A percentile compares a stretch with the other conserved stretches of the same genome.
phyloP scores from a whole-genome alignment of 2,329 filamentous ascomycete genomes.

The Hawksworthiomyces lignivorus region DNA sequence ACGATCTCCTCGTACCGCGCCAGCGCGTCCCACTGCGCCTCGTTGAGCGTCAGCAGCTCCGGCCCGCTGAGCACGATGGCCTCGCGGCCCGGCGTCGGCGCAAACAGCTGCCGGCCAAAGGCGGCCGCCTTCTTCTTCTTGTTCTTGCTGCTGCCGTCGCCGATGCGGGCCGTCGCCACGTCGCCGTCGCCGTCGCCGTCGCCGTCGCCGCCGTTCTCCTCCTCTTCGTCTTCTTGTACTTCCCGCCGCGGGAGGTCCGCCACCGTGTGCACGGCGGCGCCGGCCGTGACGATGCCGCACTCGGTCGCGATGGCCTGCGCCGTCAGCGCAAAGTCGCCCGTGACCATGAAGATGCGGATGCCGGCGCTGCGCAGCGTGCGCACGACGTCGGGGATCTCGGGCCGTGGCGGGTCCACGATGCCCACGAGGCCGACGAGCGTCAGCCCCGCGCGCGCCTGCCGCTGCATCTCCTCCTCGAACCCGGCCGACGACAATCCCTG shows the following conservation, averaged over 20 bases:
- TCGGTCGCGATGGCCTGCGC: slow-evolving; percentile 65
- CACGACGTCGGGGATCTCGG: slow-evolving; percentile 62
- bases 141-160: too few species aligned
- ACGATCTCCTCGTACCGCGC: slow-evolving; percentile 62
- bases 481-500: slow-evolving; percentile 35
- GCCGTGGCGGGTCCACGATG: slow-evolving; percentile 69
- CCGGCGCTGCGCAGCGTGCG: slow-evolving; percentile 60
- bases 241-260: slow-evolving; percentile 30
- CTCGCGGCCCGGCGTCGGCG: slow-evolving; percentile 20
- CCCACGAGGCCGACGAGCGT: slow-evolving; percentile 67
- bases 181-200: slow-evolving; percentile 19
- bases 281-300: slow-evolving; percentile 58
- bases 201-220: slow-evolving; percentile 9
- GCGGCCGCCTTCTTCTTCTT: too few species aligned
- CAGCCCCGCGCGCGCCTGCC: slow-evolving; percentile 48
- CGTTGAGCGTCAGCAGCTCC: slow-evolving; percentile 58
- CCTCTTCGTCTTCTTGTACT: too few species aligned
- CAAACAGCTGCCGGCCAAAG: slow-evolving; percentile 5
- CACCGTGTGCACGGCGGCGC: slow-evolving; percentile 43
- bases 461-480: slow-evolving; percentile 50
- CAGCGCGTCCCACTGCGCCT: slow-evolving; percentile 61
- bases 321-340: slow-evolving; percentile 69
- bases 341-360: slow-evolving; percentile 76
- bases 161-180: slow-evolving; percentile 10
- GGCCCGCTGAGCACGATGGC: slow-evolving; percentile 58